Base-by-base conservation (phyloP, 176 grass and related monocot species). In the Bolboschoenus planiculmis region DNA sequence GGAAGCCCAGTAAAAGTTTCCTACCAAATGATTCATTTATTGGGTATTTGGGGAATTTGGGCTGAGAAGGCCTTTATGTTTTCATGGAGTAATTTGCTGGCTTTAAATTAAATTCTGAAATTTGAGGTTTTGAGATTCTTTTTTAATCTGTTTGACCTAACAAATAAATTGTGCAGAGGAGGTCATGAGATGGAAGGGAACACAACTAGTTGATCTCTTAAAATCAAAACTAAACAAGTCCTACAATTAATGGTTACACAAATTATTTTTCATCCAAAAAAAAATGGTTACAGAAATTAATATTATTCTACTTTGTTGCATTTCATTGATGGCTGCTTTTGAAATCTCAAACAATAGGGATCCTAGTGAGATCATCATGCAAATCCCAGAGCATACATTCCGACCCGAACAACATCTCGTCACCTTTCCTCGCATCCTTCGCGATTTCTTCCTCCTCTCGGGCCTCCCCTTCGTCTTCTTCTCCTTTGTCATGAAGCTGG, bases 341-440 rank as follows among this genome's bases (percentile, higher is more conserved):
- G 71, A 50, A 10, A 6, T 8, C 15, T 90, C 88, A 84, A 82
- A 82, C 58, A 47, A 82, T 82, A 18, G 56, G 58, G n/a, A 65
- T 82, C 42, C 80, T 99, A 26, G 90, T 85, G 1, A 99, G 80
- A 63, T 95, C 96, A 16, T 93, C 90, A 23, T 87, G 82, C 82
- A 99, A 87, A 80, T 95, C 92, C 96, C 96, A 99, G n/a, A 95
- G 86, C 1, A 93, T 84, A 24, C 90, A 95, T 8, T 99, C 96
- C 1, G 96, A 86, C 35, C 83, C 89, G 59, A 99, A 93, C 1
- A 93, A 78, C 0, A 56, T 30, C 2, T 36, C 70, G 1, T 83
- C 72, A 14, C 60, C 73, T 79, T 84, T 84, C 21, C 58, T 83
- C 5, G 18, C 84, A 54, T 48, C 81, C 54, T 59, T 86, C 5